Evolutionary conservation across 179 eudicot genomes (phyloP), one percentile per base, ranked within the genome.

Genomic region (Actinidia arguta): DNA sequence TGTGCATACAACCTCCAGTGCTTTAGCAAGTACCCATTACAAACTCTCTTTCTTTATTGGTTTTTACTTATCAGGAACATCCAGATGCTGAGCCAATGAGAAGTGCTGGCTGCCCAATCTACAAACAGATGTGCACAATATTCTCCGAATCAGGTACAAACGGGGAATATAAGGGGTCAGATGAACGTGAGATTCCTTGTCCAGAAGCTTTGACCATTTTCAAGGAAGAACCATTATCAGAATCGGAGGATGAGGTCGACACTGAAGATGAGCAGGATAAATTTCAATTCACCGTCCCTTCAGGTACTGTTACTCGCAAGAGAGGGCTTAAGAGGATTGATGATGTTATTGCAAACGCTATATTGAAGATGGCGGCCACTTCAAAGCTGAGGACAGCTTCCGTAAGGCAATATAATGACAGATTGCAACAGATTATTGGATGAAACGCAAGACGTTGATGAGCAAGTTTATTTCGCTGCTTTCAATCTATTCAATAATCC

Each of bases 31-130:
- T 20, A 52, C 54, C 66, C 36, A 16, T 51, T 50, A 24, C 9
- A 51, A 63, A 78, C 44, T 78, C 47, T 16, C 81, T 59, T 48
- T 64, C n/a, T n/a, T n/a, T n/a, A n/a, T n/a, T n/a, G 59, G 81
- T 78, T 67, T 59, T 47, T 78, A 24, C 58, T 39, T 13, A 64
- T 76, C 88, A 92, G 97, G 97, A 91, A 77, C 93, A 92, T 84
- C 97, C 94, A 3, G 97, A 93, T 86, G 90, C 91, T n/a, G 97
- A 92, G 83, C 81, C 87, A 4, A 48, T 93, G 83, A 89, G 91
- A 85, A 83, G 48, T 62, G 82, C 87, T 22, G 97, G 95, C 75
- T 93, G 94, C 83, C 88, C 95, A 72, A 83, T 93, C 67, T 93
- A 91, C 92, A 90, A 83, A 47, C 91, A 90, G 82, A 80, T 93